Evolutionary conservation across 345 rosid species (phyloP).

Genomic region (Excoecaria cochinchinensis): DNA sequence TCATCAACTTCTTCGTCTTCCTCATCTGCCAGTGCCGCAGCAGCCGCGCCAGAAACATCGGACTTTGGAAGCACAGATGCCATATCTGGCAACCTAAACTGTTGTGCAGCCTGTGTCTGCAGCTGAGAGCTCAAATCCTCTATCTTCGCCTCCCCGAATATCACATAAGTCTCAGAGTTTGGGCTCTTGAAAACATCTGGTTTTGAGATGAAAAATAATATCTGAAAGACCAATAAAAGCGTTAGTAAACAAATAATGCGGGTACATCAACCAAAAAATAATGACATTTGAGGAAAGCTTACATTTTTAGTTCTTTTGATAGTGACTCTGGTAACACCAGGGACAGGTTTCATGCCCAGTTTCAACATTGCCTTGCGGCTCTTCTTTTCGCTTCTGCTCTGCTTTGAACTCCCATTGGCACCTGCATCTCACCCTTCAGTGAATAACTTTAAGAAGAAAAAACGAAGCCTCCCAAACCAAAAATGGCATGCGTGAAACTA

Average conservation of each 20-base stretch:
- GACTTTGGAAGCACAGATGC: conserved; percentile 58
- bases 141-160: conserved; percentile 89
- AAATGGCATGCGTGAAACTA: not conserved
- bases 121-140: conserved; percentile 93
- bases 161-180: conserved; percentile 76
- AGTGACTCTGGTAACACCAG: conserved; percentile 77
- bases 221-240: conserved; percentile 38
- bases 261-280: not conserved
- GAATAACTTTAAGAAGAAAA: not conserved
- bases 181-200: conserved; percentile 92
- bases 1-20: conserved; percentile 81
- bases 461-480: not conserved
- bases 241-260: not conserved
- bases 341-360: conserved; percentile 81
- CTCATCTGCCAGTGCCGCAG: conserved; percentile 46
- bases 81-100: conserved; percentile 76
- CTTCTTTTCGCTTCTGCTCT: conserved; percentile 88
- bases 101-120: conserved; percentile 88
- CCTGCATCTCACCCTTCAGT: conserved; percentile 39
- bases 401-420: conserved; percentile 69
- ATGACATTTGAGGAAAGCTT: not conserved
- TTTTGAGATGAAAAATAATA: conserved; percentile 77
- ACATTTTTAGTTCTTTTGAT: conserved; percentile 84
- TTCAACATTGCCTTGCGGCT: conserved; percentile 83
- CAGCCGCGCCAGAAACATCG: conserved; percentile 39